phyloP scores from a whole-genome alignment of 2,329 filamentous ascomycete species.

The Exophiala viscosa region DNA sequence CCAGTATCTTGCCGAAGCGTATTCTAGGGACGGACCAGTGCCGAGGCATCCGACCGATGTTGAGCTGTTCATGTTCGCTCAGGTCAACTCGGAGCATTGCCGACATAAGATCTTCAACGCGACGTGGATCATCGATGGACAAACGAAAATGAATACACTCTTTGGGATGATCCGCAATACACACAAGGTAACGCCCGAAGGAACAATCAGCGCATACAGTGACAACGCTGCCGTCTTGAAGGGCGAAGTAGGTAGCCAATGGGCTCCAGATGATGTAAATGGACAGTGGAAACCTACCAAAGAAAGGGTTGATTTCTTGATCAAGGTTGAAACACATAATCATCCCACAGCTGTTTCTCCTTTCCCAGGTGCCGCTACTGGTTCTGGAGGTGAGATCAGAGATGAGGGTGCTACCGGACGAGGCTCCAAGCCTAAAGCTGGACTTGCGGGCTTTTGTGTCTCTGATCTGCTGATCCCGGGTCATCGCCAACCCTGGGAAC shows the following conservation, averaged over 20 bases:
- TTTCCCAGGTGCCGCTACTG: constrained; percentile 88
- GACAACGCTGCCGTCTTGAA: constrained; percentile 94
- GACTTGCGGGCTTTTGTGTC: constrained; percentile 88
- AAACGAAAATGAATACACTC: constrained; percentile 71
- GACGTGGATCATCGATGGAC: constrained; percentile 88
- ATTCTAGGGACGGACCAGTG: constrained; percentile 59
- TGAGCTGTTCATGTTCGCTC: constrained; percentile 98
- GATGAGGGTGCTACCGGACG: constrained; percentile 92
- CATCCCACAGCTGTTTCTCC: constrained; percentile 95
- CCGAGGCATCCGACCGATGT: constrained; percentile 73
- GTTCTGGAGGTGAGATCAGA: constrained; percentile 90
- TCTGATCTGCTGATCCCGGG: constrained; percentile 90
- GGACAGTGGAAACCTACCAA: constrained; percentile 84
- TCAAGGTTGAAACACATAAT: constrained; percentile 97
- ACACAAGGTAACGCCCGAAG: constrained; percentile 70
- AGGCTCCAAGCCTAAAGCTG: constrained; percentile 89
- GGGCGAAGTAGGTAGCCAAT: constrained; percentile 68
- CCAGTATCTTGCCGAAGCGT: constrained; percentile 86
- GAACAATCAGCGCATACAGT: constrained; percentile 92
- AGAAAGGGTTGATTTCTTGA: constrained; percentile 80
- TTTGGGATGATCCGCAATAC: constrained; percentile 98
- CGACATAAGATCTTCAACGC: constrained; percentile 93
- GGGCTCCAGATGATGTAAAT: constrained; percentile 82
- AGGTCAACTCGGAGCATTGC: constrained; percentile 97
- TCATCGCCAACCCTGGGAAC: constrained; percentile 79